Percentiles rank a stretch among this genome's conserved stretches.
These are phyloP conservation scores for Trifolium pratense DNA, from an alignment of 306 rosid genomes.

Conservation along the genomic window DNA sequence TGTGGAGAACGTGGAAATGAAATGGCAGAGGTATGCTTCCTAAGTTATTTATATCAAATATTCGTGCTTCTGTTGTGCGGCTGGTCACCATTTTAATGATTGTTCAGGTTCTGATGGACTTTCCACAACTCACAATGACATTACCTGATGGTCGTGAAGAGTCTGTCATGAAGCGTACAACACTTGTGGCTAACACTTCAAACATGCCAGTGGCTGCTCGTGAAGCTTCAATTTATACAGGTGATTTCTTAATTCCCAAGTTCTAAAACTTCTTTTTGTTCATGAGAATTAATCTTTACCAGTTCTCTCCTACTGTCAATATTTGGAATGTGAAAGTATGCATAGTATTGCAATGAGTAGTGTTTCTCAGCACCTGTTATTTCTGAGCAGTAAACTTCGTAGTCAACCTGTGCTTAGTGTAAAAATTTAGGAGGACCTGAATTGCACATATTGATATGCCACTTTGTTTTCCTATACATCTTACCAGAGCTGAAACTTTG, in stretches of 20 bases:
- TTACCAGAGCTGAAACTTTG: constrained; percentile 17
- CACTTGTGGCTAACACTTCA: constrained; percentile 98
- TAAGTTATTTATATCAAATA: constrained; percentile 14
- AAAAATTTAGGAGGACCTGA: constrained; percentile 4
- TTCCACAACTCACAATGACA: constrained; percentile 99
- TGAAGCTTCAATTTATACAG: constrained; percentile 99
- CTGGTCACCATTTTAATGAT: constrained; percentile 36
- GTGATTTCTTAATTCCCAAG: constrained; percentile 48
- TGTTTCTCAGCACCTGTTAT: constrained; percentile 27
- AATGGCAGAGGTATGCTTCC: constrained; percentile 85
- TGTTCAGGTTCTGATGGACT: constrained; percentile 95
- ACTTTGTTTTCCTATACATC: constrained; percentile 33
- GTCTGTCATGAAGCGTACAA: constrained; percentile 99
- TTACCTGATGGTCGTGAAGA: constrained; percentile 99
- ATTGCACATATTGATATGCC: constrained; percentile 4
- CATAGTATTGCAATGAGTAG: constrained; percentile 25
- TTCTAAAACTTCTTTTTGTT: neutral
- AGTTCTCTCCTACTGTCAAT: constrained; percentile 22
- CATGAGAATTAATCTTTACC: constrained; percentile 8
- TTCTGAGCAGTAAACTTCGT: constrained; percentile 12
- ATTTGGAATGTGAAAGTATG: constrained; percentile 21
- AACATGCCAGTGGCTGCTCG: constrained; percentile 99
- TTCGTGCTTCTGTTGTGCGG: constrained; percentile 3
- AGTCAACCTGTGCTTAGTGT: constrained; percentile 24
- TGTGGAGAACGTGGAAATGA: constrained; percentile 99